These are phyloP conservation scores for Datura wrightii DNA, from an alignment of 257 asterid species.

Conservation along the genomic window DNA sequence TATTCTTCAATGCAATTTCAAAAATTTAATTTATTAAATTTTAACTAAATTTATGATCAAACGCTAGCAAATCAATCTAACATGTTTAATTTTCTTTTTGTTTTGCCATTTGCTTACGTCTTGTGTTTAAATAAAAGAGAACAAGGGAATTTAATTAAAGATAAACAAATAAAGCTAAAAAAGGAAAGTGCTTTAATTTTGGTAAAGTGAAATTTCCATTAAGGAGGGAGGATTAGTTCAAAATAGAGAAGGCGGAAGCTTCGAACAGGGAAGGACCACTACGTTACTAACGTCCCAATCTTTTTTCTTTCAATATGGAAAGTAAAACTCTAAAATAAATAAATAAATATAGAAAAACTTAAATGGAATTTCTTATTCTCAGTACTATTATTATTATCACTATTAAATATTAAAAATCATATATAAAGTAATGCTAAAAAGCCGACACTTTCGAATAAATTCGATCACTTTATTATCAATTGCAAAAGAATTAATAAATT, in stretches of 20 bases:
- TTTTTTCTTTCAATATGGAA: not conserved
- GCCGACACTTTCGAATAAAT: not conserved
- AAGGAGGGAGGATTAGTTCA: not conserved
- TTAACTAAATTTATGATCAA: too few species aligned
- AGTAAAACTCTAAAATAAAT: not conserved
- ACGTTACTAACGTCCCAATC: not conserved
- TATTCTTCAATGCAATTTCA: too few species aligned
- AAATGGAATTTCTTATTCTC: too few species aligned
- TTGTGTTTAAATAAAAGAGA: not conserved
- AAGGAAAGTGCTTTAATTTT: not conserved
- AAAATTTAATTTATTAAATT: too few species aligned
- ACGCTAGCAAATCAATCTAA: too few species aligned
- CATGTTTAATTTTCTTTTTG: not conserved
- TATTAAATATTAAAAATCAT: not conserved
- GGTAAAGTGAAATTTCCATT: constrained; percentile 12
- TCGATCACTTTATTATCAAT: not conserved
- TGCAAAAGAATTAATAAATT: not conserved
- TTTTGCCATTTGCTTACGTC: not conserved
- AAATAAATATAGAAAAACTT: too few species aligned
- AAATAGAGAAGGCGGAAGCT: constrained; percentile 24
- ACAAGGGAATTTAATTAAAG: not conserved
- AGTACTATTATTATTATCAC: too few species aligned
- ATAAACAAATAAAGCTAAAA: not conserved
- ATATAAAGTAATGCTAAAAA: not conserved
- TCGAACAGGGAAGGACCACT: not conserved